These are phyloP conservation scores for Anthostomella pinea DNA, from an alignment of 2,329 filamentous ascomycete genomes.

Conservation along the genomic window DNA sequence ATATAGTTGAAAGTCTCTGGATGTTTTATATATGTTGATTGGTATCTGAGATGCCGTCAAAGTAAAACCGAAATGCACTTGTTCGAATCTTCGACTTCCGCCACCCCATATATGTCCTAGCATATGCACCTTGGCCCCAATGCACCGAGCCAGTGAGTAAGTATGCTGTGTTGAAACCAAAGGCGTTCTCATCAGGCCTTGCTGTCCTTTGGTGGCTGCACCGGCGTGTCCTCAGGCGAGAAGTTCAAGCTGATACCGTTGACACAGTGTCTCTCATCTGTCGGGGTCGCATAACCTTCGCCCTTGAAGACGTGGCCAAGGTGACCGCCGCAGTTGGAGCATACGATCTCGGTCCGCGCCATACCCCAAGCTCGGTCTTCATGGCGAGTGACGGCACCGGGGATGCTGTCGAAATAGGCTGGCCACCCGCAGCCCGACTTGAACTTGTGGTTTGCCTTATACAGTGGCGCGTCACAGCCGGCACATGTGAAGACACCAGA, in stretches of 20 bases:
- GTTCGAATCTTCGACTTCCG: too few relatives aligned
- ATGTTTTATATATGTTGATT: too few relatives aligned
- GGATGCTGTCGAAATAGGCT: slow-evolving; percentile 93
- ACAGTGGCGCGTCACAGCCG: slow-evolving; percentile 82
- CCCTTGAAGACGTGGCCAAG: slow-evolving; percentile 90
- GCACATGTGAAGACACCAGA: slow-evolving; percentile 83
- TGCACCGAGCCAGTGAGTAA: too few relatives aligned
- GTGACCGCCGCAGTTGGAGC: slow-evolving; percentile 90
- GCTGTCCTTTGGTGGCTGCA: slow-evolving; percentile 39
- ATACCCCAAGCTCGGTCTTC: slow-evolving; percentile 77
- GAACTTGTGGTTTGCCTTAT: slow-evolving; percentile 94
- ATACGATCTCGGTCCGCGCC: slow-evolving; percentile 88
- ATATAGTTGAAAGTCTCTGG: too few relatives aligned
- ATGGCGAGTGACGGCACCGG: slow-evolving; percentile 82
- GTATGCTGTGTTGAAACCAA: not conserved
- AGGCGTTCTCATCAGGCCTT: slow-evolving; percentile 29
- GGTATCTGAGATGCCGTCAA: too few relatives aligned
- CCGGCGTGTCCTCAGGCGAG: slow-evolving; percentile 58
- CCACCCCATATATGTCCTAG: too few relatives aligned
- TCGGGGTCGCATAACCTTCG: slow-evolving; percentile 79
- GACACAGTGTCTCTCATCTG: slow-evolving; percentile 95
- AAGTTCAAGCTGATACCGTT: slow-evolving; percentile 92
- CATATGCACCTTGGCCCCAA: too few relatives aligned
- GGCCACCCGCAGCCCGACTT: slow-evolving; percentile 96
- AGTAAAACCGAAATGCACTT: too few relatives aligned